Percentiles rank a stretch among this genome's conserved stretches.
phyloP scores from a whole-genome alignment of 768 basidiomycete species.

The Xerocomellus amylosporus region DNA sequence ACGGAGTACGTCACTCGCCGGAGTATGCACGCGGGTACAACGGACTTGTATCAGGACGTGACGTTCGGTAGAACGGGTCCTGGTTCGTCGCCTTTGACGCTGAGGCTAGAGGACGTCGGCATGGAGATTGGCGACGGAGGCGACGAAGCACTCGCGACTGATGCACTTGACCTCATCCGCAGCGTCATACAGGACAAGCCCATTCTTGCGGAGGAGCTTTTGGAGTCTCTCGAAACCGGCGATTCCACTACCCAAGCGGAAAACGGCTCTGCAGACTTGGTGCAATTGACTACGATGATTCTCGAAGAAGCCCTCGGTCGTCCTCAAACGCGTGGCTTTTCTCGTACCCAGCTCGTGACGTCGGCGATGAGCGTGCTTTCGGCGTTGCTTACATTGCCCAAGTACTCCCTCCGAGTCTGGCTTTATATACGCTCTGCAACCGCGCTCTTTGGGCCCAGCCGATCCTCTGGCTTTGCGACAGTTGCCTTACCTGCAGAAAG shows the following conservation, averaged over 20 bases:
- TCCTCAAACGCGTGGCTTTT: slow-evolving; percentile 41
- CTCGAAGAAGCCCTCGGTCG: slow-evolving; percentile 73
- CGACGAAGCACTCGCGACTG: slow-evolving; percentile 64
- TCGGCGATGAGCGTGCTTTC: slow-evolving; percentile 81
- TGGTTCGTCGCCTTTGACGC: slow-evolving; percentile 37
- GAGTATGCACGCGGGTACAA: slow-evolving; percentile 41
- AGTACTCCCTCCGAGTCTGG: slow-evolving; percentile 84
- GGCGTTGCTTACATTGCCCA: slow-evolving; percentile 68
- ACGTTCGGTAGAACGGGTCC: slow-evolving; percentile 49
- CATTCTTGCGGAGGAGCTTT: slow-evolving; percentile 57
- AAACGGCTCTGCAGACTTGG: slow-evolving; percentile 62
- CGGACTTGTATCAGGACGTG: slow-evolving; percentile 46
- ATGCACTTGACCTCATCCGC: slow-evolving; percentile 76
- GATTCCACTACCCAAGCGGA: slow-evolving; percentile 42
- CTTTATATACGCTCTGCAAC: slow-evolving; percentile 79
- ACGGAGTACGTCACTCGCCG: slow-evolving; percentile 68
- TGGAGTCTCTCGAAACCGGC: slow-evolving; percentile 57
- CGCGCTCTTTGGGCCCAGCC: slow-evolving; percentile 69
- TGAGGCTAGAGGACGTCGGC: slow-evolving; percentile 66
- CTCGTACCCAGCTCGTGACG: slow-evolving; percentile 64
- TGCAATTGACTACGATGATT: slow-evolving; percentile 77
- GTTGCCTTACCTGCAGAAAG: slow-evolving; percentile 69
- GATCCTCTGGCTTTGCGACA: slow-evolving; percentile 53
- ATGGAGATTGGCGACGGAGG: slow-evolving; percentile 63
- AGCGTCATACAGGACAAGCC: slow-evolving; percentile 73